These are phyloP conservation scores for Rhodotorula sp. DNA, from an alignment of 1,284 basidiomycete species.

Conservation along the genomic window DNA sequence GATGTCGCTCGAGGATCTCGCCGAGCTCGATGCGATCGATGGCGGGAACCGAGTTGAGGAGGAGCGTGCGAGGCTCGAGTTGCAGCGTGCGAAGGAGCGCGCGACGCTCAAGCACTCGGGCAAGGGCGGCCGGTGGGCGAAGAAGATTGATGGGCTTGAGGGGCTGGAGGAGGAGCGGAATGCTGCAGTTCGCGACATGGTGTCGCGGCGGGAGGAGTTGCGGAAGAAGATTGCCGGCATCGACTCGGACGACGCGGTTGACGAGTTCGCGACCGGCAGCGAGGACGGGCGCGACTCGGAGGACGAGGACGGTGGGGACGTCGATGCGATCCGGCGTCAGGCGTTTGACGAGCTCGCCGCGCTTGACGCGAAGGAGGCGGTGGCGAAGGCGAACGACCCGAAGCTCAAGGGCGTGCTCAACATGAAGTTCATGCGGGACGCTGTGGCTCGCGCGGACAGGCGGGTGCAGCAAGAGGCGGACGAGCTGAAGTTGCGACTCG, in stretches of 20 bases:
- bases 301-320: constrained; percentile 35
- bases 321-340: constrained; percentile 31
- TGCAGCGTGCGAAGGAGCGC: constrained; percentile 74
- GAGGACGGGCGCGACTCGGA: constrained; percentile 20
- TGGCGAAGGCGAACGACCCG: constrained; percentile 46
- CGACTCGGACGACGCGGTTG: constrained; percentile 35
- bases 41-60: constrained; percentile 60
- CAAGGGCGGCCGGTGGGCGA: constrained; percentile 51
- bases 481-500: constrained; percentile 68
- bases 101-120: constrained; percentile 74
- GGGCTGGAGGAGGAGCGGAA: constrained; percentile 54
- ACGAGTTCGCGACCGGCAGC: constrained; percentile 33
- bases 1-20: constrained; percentile 54
- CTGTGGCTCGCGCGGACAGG: constrained; percentile 64
- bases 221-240: constrained; percentile 60
- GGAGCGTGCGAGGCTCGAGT: constrained; percentile 66
- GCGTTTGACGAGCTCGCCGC: constrained; percentile 43
- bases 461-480: constrained; percentile 63
- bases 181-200: constrained; percentile 58
- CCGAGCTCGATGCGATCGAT: constrained; percentile 49
- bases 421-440: constrained; percentile 96
- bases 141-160: constrained; percentile 59
- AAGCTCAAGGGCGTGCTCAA: constrained; percentile 68
- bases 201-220: constrained; percentile 68
- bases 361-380: constrained; percentile 36